phyloP scores from a whole-genome alignment of 805 yeast species.

The Diddensiella santjacobensis region DNA sequence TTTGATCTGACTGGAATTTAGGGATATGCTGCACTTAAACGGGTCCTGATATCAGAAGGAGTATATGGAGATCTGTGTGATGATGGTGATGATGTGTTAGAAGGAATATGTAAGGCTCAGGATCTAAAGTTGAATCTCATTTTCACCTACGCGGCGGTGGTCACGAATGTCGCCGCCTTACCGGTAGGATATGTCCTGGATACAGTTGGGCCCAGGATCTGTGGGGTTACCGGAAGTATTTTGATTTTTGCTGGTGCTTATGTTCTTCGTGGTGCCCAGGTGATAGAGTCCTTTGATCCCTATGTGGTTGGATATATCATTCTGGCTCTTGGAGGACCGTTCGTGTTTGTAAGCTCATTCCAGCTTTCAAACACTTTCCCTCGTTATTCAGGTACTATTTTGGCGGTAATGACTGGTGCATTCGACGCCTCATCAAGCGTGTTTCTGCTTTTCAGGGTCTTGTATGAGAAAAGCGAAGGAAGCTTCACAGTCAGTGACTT shows the following conservation, averaged over 20 bases:
- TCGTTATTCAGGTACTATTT: constrained; percentile 68
- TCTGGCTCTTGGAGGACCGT: constrained; percentile 90
- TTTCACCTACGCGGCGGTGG: constrained; percentile 83
- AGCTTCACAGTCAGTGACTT: constrained; percentile 50
- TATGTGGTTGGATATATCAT: constrained; percentile 70
- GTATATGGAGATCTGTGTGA: constrained; percentile 65
- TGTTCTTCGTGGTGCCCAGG: constrained; percentile 40
- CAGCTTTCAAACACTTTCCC: constrained; percentile 89
- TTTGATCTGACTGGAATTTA: not conserved
- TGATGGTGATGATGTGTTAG: constrained; percentile 26
- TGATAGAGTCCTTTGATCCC: constrained; percentile 47
- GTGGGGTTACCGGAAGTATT: constrained; percentile 70
- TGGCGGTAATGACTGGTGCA: constrained; percentile 88
- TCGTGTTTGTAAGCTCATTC: constrained; percentile 84
- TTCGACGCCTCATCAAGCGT: constrained; percentile 91
- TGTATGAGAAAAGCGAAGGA: constrained; percentile 44
- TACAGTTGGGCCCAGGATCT: constrained; percentile 70
- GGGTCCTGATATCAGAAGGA: constrained; percentile 71
- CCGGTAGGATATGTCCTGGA: constrained; percentile 81
- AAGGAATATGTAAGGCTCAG: constrained; percentile 58
- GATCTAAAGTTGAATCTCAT: constrained; percentile 76
- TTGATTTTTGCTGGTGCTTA: constrained; percentile 42
- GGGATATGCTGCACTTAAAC: constrained; percentile 88
- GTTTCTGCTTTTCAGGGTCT: constrained; percentile 66
- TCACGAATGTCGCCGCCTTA: constrained; percentile 78